Evolutionary conservation across 1,284 basidiomycete genomes (phyloP).

Genomic region (Hortiboletus rubellus): DNA sequence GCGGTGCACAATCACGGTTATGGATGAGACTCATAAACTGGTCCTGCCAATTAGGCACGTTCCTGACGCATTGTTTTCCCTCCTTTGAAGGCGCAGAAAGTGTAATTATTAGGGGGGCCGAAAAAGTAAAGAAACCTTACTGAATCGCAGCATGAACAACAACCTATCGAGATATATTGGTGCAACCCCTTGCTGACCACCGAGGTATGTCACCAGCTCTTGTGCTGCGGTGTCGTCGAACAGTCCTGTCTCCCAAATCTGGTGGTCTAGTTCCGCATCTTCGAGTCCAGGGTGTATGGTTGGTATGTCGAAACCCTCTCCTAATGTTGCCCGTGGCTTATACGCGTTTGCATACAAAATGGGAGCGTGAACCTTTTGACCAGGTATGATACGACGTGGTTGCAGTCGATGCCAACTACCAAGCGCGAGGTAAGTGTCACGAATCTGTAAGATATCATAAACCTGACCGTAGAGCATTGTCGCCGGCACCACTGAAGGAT

Average conservation of each 20-base stretch:
- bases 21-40: conserved; percentile 14
- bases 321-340: conserved; percentile 25
- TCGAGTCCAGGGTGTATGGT: conserved; percentile 8
- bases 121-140: conserved; percentile 7
- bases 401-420: conserved; percentile 22
- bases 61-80: conserved; percentile 22
- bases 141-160: conserved; percentile 32
- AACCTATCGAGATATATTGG: conserved; percentile 29
- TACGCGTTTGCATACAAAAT: conserved; percentile 29
- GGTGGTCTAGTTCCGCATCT: not conserved
- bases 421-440: not conserved
- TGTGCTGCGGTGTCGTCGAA: conserved; percentile 26
- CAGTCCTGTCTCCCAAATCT: conserved; percentile 28
- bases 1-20: not conserved
- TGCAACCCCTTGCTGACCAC: conserved; percentile 11
- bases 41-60: conserved; percentile 9
- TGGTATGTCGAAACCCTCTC: conserved; percentile 30
- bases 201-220: conserved; percentile 16
- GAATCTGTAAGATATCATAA: not conserved
- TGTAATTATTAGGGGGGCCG: not conserved
- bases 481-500: conserved; percentile 16
- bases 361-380: conserved; percentile 34
- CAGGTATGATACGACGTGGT: conserved; percentile 31
- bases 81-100: conserved; percentile 14
- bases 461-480: conserved; percentile 20